Percentiles rank a stretch among this genome's conserved stretches.
These are phyloP conservation scores for Colletotrichum graminicola DNA, from an alignment of 2,329 filamentous ascomycete genomes.

Conservation along the genomic window DNA sequence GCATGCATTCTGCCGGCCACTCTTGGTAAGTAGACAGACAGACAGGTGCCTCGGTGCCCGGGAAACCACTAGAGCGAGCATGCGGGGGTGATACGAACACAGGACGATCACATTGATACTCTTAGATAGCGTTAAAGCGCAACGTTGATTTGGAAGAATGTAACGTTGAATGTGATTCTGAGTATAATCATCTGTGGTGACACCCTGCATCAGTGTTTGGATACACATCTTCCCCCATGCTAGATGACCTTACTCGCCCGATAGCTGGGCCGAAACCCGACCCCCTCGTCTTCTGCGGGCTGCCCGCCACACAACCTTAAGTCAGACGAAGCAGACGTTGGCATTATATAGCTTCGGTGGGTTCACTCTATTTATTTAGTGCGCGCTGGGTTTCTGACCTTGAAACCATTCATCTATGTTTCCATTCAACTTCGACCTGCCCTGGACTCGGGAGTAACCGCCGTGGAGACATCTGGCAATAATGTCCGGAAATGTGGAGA, in stretches of 20 bases:
- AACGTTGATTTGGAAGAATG: constrained; percentile 30
- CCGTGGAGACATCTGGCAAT: constrained; percentile 6
- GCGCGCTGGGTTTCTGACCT: neutral
- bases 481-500: constrained; percentile 39
- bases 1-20: constrained; percentile 36
- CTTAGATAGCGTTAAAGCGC: constrained; percentile 24
- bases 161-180: constrained; percentile 27
- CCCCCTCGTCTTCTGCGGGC: constrained; percentile 24
- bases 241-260: constrained; percentile 25
- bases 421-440: neutral
- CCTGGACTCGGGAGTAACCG: neutral
- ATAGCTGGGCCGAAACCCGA: constrained; percentile 37
- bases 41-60: neutral
- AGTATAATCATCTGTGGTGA: constrained; percentile 8
- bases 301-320: constrained; percentile 34
- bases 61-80: neutral
- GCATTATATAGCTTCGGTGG: constrained; percentile 30
- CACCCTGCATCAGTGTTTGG: constrained; percentile 7
- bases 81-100: constrained; percentile 33
- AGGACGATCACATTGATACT: constrained; percentile 24
- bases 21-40: constrained; percentile 27
- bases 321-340: neutral
- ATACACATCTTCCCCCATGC: neutral
- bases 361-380: neutral
- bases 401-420: neutral